These are phyloP conservation scores for Albophoma yamanashiensis DNA, from an alignment of 2,329 filamentous ascomycete species.

Conservation along the genomic window DNA sequence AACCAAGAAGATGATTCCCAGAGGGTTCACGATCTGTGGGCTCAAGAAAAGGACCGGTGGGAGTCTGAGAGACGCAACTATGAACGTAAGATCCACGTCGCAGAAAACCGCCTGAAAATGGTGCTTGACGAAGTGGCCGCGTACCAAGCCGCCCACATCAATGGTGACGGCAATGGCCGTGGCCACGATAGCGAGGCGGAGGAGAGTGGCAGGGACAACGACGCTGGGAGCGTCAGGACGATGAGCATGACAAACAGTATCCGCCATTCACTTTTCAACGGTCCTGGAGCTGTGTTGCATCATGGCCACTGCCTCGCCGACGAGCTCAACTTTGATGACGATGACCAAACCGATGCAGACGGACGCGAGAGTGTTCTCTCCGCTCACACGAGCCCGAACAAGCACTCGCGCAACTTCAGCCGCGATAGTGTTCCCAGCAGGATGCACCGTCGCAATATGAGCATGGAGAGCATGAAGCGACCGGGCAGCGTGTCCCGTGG, in stretches of 20 bases:
- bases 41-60: constrained; percentile 75
- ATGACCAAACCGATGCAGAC: constrained; percentile 60
- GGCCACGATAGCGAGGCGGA: constrained; percentile 48
- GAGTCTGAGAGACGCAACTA: constrained; percentile 70
- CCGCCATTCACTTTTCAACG: constrained; percentile 60
- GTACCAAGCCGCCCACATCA: constrained; percentile 46
- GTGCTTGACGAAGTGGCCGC: constrained; percentile 79
- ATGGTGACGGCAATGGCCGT: constrained; percentile 20
- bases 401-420: constrained; percentile 43
- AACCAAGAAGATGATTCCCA: constrained; percentile 75
- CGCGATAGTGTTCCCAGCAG: constrained; percentile 42
- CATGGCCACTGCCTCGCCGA: constrained; percentile 76
- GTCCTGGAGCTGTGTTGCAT: constrained; percentile 21
- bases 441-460: constrained; percentile 44
- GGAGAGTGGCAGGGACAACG: constrained; percentile 52
- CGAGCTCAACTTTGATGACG: constrained; percentile 77
- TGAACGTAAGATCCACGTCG: constrained; percentile 81
- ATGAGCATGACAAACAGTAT: constrained; percentile 64
- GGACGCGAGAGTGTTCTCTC: constrained; percentile 54
- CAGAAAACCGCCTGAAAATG: constrained; percentile 73
- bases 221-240: constrained; percentile 60
- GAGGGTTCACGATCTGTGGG: constrained; percentile 70
- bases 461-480: constrained; percentile 46
- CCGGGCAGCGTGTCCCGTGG: constrained; percentile 44
- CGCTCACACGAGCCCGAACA: constrained; percentile 26